A percentile compares a stretch with the other conserved stretches of the same genome.
Evolutionary conservation across 2,329 filamentous ascomycete genomes (phyloP).

Genomic region (Fusarium papillatum): DNA sequence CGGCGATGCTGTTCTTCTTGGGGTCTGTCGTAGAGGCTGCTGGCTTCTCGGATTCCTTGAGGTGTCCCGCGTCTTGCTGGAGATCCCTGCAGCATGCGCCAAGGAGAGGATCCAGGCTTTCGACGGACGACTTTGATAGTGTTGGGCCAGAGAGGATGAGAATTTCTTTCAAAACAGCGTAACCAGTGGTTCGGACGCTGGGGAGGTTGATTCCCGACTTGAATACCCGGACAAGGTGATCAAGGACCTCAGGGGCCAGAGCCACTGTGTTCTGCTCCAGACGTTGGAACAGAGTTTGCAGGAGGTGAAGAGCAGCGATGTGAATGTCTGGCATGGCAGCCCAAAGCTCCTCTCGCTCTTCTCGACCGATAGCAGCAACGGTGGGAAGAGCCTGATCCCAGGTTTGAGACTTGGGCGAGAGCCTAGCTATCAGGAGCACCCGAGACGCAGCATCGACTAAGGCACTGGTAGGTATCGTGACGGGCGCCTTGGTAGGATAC

Average conservation of each 20-base stretch:
- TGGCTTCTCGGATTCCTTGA: constrained; percentile 55
- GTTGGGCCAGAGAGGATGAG: constrained; percentile 74
- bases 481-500: constrained; percentile 73
- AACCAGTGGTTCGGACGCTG: constrained; percentile 71
- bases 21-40: constrained; percentile 44
- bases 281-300: constrained; percentile 68
- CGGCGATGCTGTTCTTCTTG: constrained; percentile 58
- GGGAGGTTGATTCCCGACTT: constrained; percentile 66
- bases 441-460: constrained; percentile 79
- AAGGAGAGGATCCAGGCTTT: constrained; percentile 72
- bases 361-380: constrained; percentile 80
- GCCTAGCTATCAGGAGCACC: constrained; percentile 75
- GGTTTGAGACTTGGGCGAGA: constrained; percentile 59
- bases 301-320: constrained; percentile 74
- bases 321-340: constrained; percentile 81
- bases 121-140: constrained; percentile 75
- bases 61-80: constrained; percentile 65
- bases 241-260: constrained; percentile 74
- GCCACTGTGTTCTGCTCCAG: constrained; percentile 71
- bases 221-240: constrained; percentile 81
- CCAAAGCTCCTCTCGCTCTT: constrained; percentile 88
- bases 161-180: constrained; percentile 69
- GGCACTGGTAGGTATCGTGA: constrained; percentile 76
- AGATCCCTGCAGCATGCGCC: constrained; percentile 82
- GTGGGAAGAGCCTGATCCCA: constrained; percentile 69